Evolutionary conservation across 805 yeast species (phyloP), one percentile per base, ranked within the genome.

Genomic region (Novakomyces olei): DNA sequence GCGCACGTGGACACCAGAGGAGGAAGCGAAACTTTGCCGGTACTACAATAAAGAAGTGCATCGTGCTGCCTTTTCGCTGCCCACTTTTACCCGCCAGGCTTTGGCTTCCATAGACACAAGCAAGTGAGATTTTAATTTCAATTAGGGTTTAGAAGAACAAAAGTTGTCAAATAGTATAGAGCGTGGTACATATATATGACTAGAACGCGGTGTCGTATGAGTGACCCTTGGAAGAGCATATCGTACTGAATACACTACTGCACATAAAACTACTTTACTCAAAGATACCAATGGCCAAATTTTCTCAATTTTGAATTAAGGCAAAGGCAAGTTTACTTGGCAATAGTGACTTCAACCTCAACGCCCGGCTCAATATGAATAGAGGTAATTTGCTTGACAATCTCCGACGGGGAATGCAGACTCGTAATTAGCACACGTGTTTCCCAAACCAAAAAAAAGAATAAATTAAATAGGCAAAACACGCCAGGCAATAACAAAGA

Each of bases 301-400:
- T n/a, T n/a, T n/a, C n/a, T n/a, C n/a, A n/a, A n/a, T n/a, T n/a
- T n/a, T n/a, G n/a, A 29, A 32, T 19, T 27, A n/a, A n/a, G n/a
- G n/a, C n/a, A n/a, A n/a, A n/a, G n/a, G 24, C 24, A 8, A 22
- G 34, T 32, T 39, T 36, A 41, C 19, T 34, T 37, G 29, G 46
- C 46, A 29, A 43, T 36, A 34, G 45, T 43, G 38, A 43, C 36
- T 38, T 41, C 44, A 33, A 37, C 88, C 71, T 83, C 92, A 57
- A 85, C 95, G 77, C 95, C 96, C 55, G 96, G 93, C 70, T 81
- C 93, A 60, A 85, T 75, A 67, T 92, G 79, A 75, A 81, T 76
- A 61, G 83, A 83, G 53, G 96, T 83, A 67, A 85, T 80, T 66
- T 74, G 77, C 77, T 77, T 81, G 63, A 85, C 92, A 48, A 72